Evolutionary conservation across 2,329 filamentous ascomycete species (phyloP).

Genomic region (Exophiala oligosperma): DNA sequence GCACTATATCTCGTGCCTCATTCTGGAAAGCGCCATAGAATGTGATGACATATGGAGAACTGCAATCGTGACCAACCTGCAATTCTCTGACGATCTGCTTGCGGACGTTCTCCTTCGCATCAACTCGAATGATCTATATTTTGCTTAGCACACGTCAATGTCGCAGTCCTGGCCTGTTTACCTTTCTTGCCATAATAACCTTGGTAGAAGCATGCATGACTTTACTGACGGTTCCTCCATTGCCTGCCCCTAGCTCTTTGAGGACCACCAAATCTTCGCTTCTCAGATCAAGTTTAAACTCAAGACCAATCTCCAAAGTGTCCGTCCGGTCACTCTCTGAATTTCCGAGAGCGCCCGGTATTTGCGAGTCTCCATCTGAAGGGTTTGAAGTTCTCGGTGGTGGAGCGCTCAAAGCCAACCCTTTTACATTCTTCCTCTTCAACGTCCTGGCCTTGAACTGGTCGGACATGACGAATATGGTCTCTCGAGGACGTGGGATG

Average conservation of each 20-base stretch:
- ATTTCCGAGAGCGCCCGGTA: conserved; percentile 60
- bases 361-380: conserved; percentile 68
- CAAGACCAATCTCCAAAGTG: conserved; percentile 91
- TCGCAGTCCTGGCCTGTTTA: conserved; percentile 41
- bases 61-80: conserved; percentile 97
- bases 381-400: conserved; percentile 69
- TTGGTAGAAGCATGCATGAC: conserved; percentile 93
- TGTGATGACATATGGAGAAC: conserved; percentile 93
- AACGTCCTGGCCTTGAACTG: conserved; percentile 71
- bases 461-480: conserved; percentile 53
- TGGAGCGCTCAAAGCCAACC: conserved; percentile 79
- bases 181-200: conserved; percentile 97
- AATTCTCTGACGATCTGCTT: conserved; percentile 96
- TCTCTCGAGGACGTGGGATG: not conserved
- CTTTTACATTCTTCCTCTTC: conserved; percentile 99
- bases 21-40: conserved; percentile 98
- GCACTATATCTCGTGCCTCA: conserved; percentile 94
- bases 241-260: conserved; percentile 92
- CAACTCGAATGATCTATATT: conserved; percentile 87
- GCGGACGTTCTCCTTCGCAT: conserved; percentile 94
- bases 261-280: conserved; percentile 90
- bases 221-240: conserved; percentile 97
- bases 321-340: conserved; percentile 62
- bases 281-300: conserved; percentile 89
- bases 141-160: conserved; percentile 23